phyloP scores from a whole-genome alignment of 2,329 filamentous ascomycete genomes.

The Penicillium sp. region DNA sequence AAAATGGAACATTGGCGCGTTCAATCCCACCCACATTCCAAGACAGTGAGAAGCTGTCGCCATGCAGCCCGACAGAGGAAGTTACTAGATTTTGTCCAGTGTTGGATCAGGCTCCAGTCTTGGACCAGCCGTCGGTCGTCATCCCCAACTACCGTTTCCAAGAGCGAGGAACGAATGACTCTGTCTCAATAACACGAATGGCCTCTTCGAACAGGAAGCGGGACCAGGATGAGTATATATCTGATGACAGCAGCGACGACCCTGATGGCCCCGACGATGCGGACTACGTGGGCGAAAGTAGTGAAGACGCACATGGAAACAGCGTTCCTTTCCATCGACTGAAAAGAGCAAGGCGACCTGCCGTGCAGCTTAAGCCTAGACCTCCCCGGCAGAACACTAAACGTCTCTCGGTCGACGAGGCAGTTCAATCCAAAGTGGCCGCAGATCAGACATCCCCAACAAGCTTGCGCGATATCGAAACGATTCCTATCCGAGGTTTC shows the following conservation, averaged over 20 bases:
- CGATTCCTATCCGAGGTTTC: slow-evolving; percentile 14
- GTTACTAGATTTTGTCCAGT: neutral
- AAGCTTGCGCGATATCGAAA: slow-evolving; percentile 12
- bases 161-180: slow-evolving; percentile 4
- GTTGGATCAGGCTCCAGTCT: slow-evolving; percentile 2
- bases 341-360: neutral
- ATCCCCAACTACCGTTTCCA: neutral
- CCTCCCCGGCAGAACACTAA: slow-evolving; percentile 2
- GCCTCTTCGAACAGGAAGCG: slow-evolving; percentile 7
- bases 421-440: slow-evolving; percentile 2
- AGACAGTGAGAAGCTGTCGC: slow-evolving; percentile 1
- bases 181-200: neutral
- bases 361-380: slow-evolving; percentile 1
- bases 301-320: neutral
- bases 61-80: neutral
- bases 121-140: neutral
- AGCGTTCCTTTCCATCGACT: slow-evolving; percentile 3
- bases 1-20: slow-evolving; percentile 1
- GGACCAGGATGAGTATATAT: neutral
- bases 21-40: neutral
- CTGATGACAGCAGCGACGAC: slow-evolving; percentile 4
- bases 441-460: slow-evolving; percentile 1
- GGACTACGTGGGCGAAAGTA: slow-evolving; percentile 1
- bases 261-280: slow-evolving; percentile 3
- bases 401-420: neutral